Base-by-base conservation (phyloP, 306 rosid genomes). In the Carpinus viminea region DNA sequence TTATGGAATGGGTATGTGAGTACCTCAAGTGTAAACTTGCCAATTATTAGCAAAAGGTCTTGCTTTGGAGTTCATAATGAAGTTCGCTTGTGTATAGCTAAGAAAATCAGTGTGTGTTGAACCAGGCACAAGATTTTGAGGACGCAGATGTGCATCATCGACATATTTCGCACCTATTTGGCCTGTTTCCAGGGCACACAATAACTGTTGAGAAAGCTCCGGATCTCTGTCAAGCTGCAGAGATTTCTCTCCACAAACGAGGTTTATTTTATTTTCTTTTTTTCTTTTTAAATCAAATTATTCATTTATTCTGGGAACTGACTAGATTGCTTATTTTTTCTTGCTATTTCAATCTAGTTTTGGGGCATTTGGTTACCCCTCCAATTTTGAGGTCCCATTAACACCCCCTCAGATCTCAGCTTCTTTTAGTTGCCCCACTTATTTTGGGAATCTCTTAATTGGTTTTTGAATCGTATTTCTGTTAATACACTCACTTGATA, bases 141-240 rank as follows among this genome's bases (percentile, higher is more conserved):
- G 95, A 92, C 79, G 95, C 85, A 69, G 93, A 92, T 8, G 85
- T 84, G 70, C 93, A 90, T 75, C 96, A 92, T 80, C 85, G 97
- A 50, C 93, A 89, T 79, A 79, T 92, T 76, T 92, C 97, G 0
- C 95, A 90, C 75, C 81, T 92, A 46, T 92, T 90, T 54, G 93
- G 96, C 61, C 84, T 92, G 47, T 92, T 84, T 79, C 95, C 93
- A 4, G 97, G 97, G 56, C 96, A 90, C 84, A 86, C 92, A 18
- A 86, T 90, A 31, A 85, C 90, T 68, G 50, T 65, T 7, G 81
- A 78, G 54, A 77, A 85, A 72, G 87, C 86, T 78, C 90, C 91
- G 43, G 88, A 77, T 57, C 86, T 92, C 24, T 83, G 78, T 70
- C 77, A 86, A 87, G 93, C 96, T 64, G 92, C 86, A 34, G 88